Evolutionary conservation across 78 protist genomes (phyloP).

Genomic region (Protostelium mycophagum): DNA sequence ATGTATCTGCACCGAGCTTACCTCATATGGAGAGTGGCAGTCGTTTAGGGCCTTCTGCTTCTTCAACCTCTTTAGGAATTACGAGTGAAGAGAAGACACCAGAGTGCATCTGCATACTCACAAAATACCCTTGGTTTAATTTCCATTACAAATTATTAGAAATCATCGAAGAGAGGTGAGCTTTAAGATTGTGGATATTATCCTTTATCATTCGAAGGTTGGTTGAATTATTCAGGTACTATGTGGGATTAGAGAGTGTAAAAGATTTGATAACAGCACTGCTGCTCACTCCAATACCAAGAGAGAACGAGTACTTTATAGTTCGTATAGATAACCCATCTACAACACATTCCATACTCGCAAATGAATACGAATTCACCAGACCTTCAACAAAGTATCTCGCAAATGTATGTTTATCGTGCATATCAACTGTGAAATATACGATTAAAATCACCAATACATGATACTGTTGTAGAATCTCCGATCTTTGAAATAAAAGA

Average conservation of each 20-base stretch:
- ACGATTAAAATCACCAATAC: too few species aligned
- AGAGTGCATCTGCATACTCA: neutral
- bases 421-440: neutral
- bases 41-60: neutral
- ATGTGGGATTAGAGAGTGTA: neutral
- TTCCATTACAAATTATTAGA: neutral
- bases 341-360: neutral
- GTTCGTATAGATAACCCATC: neutral
- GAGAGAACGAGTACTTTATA: neutral
- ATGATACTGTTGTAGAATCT: too few species aligned
- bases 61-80: neutral
- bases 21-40: neutral
- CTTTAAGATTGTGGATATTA: too few species aligned
- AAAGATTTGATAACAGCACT: neutral
- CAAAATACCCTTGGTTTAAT: neutral
- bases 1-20: neutral
- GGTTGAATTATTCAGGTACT: too few species aligned
- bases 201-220: too few species aligned
- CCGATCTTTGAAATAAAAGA: too few species aligned
- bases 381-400: neutral
- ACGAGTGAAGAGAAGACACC: neutral
- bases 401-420: neutral
- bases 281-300: neutral
- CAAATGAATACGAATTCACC: neutral
- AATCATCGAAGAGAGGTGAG: neutral